Evolutionary conservation across 768 basidiomycete species (phyloP).

Genomic region (Termitomyces eurrhizus): DNA sequence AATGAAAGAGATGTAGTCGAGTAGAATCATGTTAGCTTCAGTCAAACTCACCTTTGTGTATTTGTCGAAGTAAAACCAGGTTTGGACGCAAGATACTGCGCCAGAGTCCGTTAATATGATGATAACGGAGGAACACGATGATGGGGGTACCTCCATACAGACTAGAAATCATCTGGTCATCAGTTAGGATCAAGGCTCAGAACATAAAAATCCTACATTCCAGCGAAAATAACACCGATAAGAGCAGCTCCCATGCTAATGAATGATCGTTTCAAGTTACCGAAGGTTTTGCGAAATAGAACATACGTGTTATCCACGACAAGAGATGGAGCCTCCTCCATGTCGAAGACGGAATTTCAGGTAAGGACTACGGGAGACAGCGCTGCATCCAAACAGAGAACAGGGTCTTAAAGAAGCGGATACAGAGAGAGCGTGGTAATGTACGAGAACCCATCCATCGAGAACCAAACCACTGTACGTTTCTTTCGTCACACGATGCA

Average conservation of each 20-base stretch:
- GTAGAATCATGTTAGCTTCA: not conserved
- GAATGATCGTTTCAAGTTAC: conserved; percentile 4
- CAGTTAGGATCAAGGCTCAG: not conserved
- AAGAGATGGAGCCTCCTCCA: conserved; percentile 17
- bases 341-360: conserved; percentile 2
- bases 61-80: conserved; percentile 51
- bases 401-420: conserved; percentile 25
- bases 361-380: conserved; percentile 15
- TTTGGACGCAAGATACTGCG: conserved; percentile 52
- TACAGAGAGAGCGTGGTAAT: conserved; percentile 13
- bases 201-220: conserved; percentile 29
- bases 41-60: conserved; percentile 33
- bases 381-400: conserved; percentile 14
- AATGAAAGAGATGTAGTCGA: conserved; percentile 3
- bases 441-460: conserved; percentile 17
- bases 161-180: conserved; percentile 20
- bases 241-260: conserved; percentile 48
- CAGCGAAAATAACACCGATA: conserved; percentile 46
- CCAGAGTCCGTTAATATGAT: conserved; percentile 2
- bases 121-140: not conserved
- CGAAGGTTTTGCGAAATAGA: not conserved
- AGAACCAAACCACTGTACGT: conserved; percentile 17
- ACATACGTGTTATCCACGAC: conserved; percentile 35
- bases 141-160: conserved; percentile 47
- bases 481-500: conserved; percentile 15